Conservation (phyloP, 2,329 filamentous ascomycete genomes). For the Arthrobotrys pseudoclavata region DNA sequence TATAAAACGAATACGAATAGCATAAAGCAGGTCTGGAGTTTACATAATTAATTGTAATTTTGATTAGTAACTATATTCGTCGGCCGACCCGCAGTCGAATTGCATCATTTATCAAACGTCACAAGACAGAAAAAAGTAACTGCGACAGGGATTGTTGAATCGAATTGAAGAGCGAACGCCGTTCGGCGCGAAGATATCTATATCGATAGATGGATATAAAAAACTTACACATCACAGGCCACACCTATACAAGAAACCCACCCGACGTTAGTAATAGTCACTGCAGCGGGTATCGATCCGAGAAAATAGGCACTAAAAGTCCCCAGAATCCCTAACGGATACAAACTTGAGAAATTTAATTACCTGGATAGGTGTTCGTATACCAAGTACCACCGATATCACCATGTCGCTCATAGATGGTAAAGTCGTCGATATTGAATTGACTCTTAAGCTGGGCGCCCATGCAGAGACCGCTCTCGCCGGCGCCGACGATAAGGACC, state of each 20-base stretch:
- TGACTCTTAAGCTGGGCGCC: conserved; percentile 73
- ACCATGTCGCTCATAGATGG: conserved; percentile 73
- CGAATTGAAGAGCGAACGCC: not conserved
- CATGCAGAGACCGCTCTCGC: conserved; percentile 75
- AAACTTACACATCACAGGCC: conserved; percentile 71
- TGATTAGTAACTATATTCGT: not conserved
- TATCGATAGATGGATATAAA: not conserved
- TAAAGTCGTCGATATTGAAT: conserved; percentile 73
- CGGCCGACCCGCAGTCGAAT: not conserved
- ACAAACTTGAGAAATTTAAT: not conserved
- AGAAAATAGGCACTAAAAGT: conserved; percentile 5
- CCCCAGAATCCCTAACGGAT: not conserved
- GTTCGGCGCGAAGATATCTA: not conserved
- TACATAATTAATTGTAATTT: conserved; percentile 24
- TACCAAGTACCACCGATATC: conserved; percentile 76
- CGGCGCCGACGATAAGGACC: conserved; percentile 73
- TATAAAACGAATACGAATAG: conserved; percentile 73
- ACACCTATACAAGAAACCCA: conserved; percentile 62
- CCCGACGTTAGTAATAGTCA: not conserved
- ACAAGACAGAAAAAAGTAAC: not conserved
- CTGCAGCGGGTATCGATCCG: no score
- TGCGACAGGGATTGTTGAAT: not conserved
- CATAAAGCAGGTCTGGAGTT: conserved; percentile 69
- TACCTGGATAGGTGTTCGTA: conserved; percentile 74
- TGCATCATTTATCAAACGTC: not conserved